These are phyloP conservation scores for Ophiostoma ips DNA, from an alignment of 2,329 filamentous ascomycete species.

Conservation along the genomic window DNA sequence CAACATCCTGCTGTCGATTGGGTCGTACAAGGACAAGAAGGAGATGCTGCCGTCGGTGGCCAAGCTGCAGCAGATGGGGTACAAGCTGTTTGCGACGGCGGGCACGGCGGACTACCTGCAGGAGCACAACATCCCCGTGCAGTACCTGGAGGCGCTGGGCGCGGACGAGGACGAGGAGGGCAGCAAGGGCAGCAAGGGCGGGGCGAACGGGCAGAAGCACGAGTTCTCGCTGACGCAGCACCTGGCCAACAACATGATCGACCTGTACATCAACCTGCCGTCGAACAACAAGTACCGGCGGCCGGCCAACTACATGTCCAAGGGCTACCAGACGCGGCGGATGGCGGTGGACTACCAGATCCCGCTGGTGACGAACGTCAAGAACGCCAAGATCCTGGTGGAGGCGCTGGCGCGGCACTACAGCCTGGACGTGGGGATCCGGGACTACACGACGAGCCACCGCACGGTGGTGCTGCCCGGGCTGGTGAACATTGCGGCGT, in stretches of 20 bases:
- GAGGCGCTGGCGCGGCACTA: slow-evolving; percentile 88
- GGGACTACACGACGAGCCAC: slow-evolving; percentile 88
- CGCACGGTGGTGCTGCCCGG: slow-evolving; percentile 60
- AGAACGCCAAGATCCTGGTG: slow-evolving; percentile 94
- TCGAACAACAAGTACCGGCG: slow-evolving; percentile 95
- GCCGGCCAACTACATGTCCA: slow-evolving; percentile 96
- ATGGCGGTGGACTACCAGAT: slow-evolving; percentile 98
- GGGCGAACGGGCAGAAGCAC: slow-evolving; percentile 71
- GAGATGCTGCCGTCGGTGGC: slow-evolving; percentile 90
- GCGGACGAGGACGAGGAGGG: slow-evolving; percentile 49
- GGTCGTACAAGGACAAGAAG: slow-evolving; percentile 94
- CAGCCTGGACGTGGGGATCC: slow-evolving; percentile 64
- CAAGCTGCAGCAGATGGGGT: slow-evolving; percentile 81
- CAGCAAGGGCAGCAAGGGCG: slow-evolving; percentile 43
- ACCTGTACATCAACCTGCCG: slow-evolving; percentile 98
- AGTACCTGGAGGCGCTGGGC: slow-evolving; percentile 80
- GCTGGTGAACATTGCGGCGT: slow-evolving; percentile 65
- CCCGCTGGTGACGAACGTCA: slow-evolving; percentile 94
- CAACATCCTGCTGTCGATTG: slow-evolving; percentile 90
- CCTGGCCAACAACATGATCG: slow-evolving; percentile 93
- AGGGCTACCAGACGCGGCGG: slow-evolving; percentile 87
- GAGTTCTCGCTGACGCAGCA: slow-evolving; percentile 97
- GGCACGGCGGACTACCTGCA: slow-evolving; percentile 95
- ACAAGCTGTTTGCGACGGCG: slow-evolving; percentile 89
- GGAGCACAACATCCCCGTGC: slow-evolving; percentile 80